Base-by-base conservation (phyloP, 2,329 filamentous ascomycete genomes). In the Calycina herbarum region DNA sequence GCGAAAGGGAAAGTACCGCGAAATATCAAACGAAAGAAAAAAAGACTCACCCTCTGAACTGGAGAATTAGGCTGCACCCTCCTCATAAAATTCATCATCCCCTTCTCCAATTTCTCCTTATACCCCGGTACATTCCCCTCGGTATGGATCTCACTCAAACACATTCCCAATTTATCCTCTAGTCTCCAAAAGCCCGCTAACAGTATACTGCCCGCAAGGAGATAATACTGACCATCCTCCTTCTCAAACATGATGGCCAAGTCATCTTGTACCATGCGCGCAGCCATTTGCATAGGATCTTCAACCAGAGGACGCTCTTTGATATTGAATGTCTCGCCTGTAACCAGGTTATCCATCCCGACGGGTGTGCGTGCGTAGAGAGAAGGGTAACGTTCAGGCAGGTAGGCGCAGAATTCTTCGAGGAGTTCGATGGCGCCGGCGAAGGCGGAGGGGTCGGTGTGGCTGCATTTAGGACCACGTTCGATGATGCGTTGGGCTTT, bases 151-250 rank as follows among this genome's bases (percentile, higher is more conserved):
- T 94, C 88, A 0, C 86, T 88, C 6, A 96, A 79, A 1, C 84
- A 82, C 91, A 95, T 94, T 29, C 90, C 89, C 73, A 89, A 86
- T 77, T 96, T 96, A 75, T 96, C 92, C 64, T 86, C 82, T 0
- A 96, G 81, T 2, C 91, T 85, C 92, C 92, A 96, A 81, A 96
- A 96, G 0, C 92, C 92, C 0, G 92, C 85, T 0, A 96, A 82
- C 2, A 95, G 81, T 65, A 95, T 88, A 0, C 89, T 84, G 0
- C 91, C 92, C 0, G 91, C 90, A 1, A 93, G 84, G 0, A 96
- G 85, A 75, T 93, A 92, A 79, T 94, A 94, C 76, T 93, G 86
- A 0, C 91, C 91, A 73, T 96, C 91, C 0, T 82, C 76, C 24
- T 81, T 82, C 77, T 95, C 91, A 71, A 94, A 83, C 92, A 96